Conservation (phyloP, 805 yeast species). For the Metschnikowia peoriensis region DNA sequence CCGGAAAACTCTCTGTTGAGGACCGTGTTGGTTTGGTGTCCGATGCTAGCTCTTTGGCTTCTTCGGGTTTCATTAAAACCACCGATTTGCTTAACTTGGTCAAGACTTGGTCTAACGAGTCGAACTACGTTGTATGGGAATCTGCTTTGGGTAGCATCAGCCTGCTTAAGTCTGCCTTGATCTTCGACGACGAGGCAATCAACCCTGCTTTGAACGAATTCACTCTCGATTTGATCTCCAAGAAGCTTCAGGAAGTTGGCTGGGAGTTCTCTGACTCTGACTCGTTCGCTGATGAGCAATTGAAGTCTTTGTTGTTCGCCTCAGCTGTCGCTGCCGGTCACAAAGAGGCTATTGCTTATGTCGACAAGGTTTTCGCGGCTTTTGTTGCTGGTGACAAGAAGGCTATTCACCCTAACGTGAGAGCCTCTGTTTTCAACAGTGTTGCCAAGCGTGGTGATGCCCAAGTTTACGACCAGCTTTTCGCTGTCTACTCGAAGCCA, state of each 20-base stretch:
- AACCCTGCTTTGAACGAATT: constrained; percentile 51
- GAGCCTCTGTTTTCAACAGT: constrained; percentile 61
- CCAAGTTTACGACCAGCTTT: constrained; percentile 61
- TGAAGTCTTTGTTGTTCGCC: constrained; percentile 62
- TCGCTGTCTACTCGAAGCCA: constrained; percentile 59
- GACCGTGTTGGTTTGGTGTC: constrained; percentile 80
- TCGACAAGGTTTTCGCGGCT: constrained; percentile 49
- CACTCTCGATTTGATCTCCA: constrained; percentile 52
- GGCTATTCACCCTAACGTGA: constrained; percentile 73
- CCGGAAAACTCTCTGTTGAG: constrained; percentile 62
- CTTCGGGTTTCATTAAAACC: constrained; percentile 67
- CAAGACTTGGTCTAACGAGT: constrained; percentile 57
- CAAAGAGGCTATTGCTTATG: constrained; percentile 44
- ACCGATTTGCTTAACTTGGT: constrained; percentile 58
- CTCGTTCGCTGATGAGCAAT: constrained; percentile 59
- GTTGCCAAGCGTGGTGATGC: constrained; percentile 65
- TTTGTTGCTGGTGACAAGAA: constrained; percentile 61
- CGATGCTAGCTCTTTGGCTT: constrained; percentile 71
- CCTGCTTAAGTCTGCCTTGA: constrained; percentile 51
- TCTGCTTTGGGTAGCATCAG: constrained; percentile 51
- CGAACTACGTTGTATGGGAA: constrained; percentile 67
- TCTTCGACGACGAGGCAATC: constrained; percentile 49
- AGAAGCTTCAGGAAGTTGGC: constrained; percentile 57
- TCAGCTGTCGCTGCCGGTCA: constrained; percentile 57
- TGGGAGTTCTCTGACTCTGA: constrained; percentile 59